Evolutionary conservation across 1,284 basidiomycete genomes (phyloP), one percentile per base, ranked within the genome.

Genomic region (Cryptococcus jaspeensis): DNA sequence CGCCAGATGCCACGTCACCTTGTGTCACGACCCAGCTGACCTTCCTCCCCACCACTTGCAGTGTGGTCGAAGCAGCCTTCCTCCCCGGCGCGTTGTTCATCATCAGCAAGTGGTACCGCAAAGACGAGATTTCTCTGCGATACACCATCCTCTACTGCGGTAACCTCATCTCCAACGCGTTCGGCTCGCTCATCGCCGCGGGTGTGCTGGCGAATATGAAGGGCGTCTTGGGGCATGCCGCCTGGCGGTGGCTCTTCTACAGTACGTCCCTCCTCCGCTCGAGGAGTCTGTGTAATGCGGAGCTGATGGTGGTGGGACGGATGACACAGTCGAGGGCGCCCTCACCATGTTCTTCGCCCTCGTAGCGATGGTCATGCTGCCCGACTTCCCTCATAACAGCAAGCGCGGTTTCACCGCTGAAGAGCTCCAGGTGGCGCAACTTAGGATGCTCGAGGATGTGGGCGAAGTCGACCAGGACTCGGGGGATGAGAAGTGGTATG

Each of bases 361-460:
- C 2, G 55, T 65, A 18, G 58, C 63, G 0, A 81, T 86, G 48
- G 84, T 84, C 66, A 81, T 90, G 59, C 82, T 91, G 3, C 89
- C 89, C 5, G 89, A 91, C 72, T 90, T 90, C 73, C 75, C 74
- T 0, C 57, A 70, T 51, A 88, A 88, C 59, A 87, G 86, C 0
- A 48, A 48, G 35, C 78, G 81, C 18, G 87, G 87, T 81, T 75
- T 89, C 55, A 74, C 80, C 16, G 72, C 78, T 0, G 77, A 79
- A 7, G 85, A 90, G 64, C 76, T 80, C 13, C 81, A 81, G 5
- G 80, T 90, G 13, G 88, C 87, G 3, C 85, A 86, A 67, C 82
- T 84, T 1, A 82, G 88, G 8, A 82, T 90, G 51, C 82, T 85
- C 0, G 87, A 89, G 67, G 87, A 89, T 67, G 84, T 65, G 18